A percentile compares a stretch with the other conserved stretches of the same genome.
Evolutionary conservation across 257 asterid species (phyloP).

Genomic region (Nicotiana tomentosiformis): DNA sequence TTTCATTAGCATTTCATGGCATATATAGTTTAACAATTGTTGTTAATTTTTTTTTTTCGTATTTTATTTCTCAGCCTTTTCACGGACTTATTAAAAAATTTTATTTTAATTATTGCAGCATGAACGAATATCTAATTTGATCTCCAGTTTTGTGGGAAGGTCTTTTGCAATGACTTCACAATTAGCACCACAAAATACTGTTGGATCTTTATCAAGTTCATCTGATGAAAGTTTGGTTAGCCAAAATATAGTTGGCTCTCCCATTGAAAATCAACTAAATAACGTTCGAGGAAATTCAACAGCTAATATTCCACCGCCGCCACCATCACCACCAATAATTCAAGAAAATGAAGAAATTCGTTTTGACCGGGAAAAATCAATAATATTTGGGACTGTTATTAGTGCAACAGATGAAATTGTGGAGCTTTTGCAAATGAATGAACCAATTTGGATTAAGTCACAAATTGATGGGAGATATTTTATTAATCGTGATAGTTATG

Average conservation of each 20-base stretch:
- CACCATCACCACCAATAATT: neutral
- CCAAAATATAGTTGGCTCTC: conserved; percentile 19
- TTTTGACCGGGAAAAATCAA: conserved; percentile 28
- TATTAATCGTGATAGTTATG: conserved; percentile 46
- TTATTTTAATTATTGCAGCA: conserved; percentile 26
- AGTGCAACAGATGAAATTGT: conserved; percentile 50
- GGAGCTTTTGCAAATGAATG: conserved; percentile 44
- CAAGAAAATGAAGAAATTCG: neutral
- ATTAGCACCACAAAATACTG: conserved; percentile 7
- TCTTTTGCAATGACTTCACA: neutral
- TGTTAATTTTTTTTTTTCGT: too few species aligned
- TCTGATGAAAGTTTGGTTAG: conserved; percentile 7
- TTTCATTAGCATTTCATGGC: too few species aligned
- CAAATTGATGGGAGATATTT: conserved; percentile 30
- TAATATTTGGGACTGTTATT: conserved; percentile 28
- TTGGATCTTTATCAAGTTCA: conserved; percentile 11
- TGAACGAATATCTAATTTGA: conserved; percentile 21
- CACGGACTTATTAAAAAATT: neutral
- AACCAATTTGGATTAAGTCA: conserved; percentile 55
- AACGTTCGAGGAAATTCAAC: neutral
- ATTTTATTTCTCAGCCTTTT: too few species aligned
- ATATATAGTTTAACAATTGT: too few species aligned
- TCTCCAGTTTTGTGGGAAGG: conserved; percentile 33
- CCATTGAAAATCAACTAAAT: conserved; percentile 9
- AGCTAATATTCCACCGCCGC: conserved; percentile 3